Conservation (phyloP, 768 basidiomycete species). For the Hericium erinaceus region DNA sequence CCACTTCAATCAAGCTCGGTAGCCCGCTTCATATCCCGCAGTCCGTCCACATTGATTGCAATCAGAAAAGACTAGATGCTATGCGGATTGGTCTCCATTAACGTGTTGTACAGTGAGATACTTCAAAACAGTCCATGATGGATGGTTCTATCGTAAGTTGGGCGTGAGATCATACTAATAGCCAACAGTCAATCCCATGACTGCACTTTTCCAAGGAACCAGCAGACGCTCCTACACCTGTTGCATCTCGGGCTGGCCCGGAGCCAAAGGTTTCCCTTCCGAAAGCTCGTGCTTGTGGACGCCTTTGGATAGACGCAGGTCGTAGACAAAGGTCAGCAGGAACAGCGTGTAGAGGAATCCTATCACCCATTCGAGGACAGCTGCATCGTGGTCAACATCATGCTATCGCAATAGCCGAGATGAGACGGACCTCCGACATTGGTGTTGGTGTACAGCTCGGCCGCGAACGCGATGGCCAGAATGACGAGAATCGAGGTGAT, state of each 20-base stretch:
- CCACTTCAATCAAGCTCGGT: too few relatives aligned
- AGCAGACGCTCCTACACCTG: neutral
- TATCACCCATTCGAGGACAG: conserved; percentile 69
- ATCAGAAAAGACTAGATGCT: too few relatives aligned
- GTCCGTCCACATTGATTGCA: too few relatives aligned
- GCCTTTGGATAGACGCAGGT: conserved; percentile 55
- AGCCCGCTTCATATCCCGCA: too few relatives aligned
- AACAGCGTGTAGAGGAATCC: conserved; percentile 67
- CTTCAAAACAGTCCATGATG: too few relatives aligned
- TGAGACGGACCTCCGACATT: conserved; percentile 41
- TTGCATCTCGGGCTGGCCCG: neutral
- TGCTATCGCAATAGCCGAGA: neutral
- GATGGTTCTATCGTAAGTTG: too few relatives aligned
- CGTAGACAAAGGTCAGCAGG: conserved; percentile 62
- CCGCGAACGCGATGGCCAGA: conserved; percentile 55
- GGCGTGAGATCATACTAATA: too few relatives aligned
- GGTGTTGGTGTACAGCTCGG: conserved; percentile 33
- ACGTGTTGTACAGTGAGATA: too few relatives aligned
- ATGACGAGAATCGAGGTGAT: conserved; percentile 50
- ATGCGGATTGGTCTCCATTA: too few relatives aligned
- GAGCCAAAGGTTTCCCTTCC: neutral
- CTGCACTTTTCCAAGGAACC: too few relatives aligned
- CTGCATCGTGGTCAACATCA: conserved; percentile 21
- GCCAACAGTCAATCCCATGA: too few relatives aligned
- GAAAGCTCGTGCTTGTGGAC: conserved; percentile 38